These are phyloP conservation scores for Phytophthora vignae DNA, from an alignment of 352 stramenopile species.

Conservation along the genomic window DNA sequence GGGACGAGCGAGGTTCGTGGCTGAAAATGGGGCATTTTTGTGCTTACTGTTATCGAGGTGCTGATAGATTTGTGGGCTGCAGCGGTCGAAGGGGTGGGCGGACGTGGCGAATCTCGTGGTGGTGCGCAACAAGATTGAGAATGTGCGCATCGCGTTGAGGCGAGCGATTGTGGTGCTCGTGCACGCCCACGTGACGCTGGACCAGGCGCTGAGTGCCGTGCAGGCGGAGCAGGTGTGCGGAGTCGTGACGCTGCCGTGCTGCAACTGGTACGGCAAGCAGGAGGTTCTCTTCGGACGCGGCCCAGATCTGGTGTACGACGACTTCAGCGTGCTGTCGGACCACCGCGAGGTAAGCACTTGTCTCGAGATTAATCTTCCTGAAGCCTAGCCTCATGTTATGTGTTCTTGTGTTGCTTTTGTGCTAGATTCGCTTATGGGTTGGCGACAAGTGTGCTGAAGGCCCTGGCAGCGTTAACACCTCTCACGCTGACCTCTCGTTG, in stretches of 20 bases:
- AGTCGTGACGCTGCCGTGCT: constrained; percentile 81
- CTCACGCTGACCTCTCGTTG: constrained; percentile 27
- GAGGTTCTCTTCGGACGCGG: constrained; percentile 59
- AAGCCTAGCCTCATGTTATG: neutral
- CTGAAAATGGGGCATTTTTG: neutral
- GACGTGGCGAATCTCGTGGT: constrained; percentile 73
- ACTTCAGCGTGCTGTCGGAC: constrained; percentile 83
- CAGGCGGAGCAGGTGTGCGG: constrained; percentile 66
- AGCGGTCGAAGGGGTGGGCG: constrained; percentile 60
- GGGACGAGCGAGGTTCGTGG: constrained; percentile 46
- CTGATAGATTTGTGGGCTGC: constrained; percentile 11
- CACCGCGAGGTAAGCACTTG: constrained; percentile 65
- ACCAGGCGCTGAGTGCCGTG: constrained; percentile 72
- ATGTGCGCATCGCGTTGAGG: constrained; percentile 70
- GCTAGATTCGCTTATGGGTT: constrained; percentile 59
- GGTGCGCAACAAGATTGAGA: constrained; percentile 87
- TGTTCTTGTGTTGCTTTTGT: neutral
- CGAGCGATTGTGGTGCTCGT: constrained; percentile 76
- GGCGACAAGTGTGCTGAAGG: constrained; percentile 6
- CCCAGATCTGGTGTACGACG: constrained; percentile 81
- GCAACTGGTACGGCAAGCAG: constrained; percentile 85
- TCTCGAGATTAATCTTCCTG: neutral
- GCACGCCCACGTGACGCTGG: constrained; percentile 82
- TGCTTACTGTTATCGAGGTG: neutral
- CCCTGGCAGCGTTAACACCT: constrained; percentile 13